Base-by-base conservation (phyloP, 768 basidiomycete species). In the Stropharia rugosoannulata region DNA sequence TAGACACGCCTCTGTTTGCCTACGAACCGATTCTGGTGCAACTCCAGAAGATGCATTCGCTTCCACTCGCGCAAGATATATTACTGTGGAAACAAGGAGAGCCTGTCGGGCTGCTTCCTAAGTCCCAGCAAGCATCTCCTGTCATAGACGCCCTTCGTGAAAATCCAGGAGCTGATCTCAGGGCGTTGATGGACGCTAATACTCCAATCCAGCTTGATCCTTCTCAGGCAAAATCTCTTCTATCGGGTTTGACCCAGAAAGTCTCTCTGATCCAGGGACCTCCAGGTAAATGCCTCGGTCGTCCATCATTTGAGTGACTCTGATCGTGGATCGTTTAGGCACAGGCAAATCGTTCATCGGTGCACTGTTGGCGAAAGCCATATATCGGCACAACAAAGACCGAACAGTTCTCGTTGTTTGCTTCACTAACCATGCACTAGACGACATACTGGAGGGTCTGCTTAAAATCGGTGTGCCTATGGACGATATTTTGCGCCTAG, bases 311-410 rank as follows among this genome's bases (percentile, higher is more conserved):
- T 51, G 2, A 71, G 80, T n/a, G 37, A 13, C 25, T 1, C 42
- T 41, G n/a, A 4, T 7, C 25, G 19, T 29, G 7, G 19, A 11
- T 4, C 13, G 22, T 38, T 12, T 48, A 88, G 88, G 87, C 1
- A 90, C 87, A 0, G 88, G 87, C 1, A 90, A 90, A 55, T 87
- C 86, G 0, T 87, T 87, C 62, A 83, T 89, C 19, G 87, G 88
- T 0, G 84, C 85, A 0, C 72, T 89, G 1, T 68, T 89, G 0
- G 85, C 85, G 0, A 89, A 87, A 60, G 70, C 78, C 3, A 66
- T 87, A 4, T 78, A 87, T 46, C 76, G 81, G 12, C 67, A 68
- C 51, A 80, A 32, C 5, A 6, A 80, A 0, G 15, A 61, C 0
- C 71, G 75, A 49, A 82, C 65, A 0, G 87, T 90, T 19, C 78